These are phyloP conservation scores for Russula ochroleuca DNA, from an alignment of 768 basidiomycete genomes.

Conservation along the genomic window DNA sequence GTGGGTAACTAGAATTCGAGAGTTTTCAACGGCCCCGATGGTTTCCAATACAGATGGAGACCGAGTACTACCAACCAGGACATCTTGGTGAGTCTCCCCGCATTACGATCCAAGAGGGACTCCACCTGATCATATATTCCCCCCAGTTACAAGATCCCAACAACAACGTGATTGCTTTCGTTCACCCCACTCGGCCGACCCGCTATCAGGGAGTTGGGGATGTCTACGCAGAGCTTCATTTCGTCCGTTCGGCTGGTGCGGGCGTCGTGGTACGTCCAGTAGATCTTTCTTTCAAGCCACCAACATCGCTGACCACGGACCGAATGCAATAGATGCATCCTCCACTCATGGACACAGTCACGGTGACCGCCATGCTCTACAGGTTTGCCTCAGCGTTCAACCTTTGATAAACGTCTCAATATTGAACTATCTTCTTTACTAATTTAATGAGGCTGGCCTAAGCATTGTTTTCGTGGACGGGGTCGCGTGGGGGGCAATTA, in stretches of 20 bases:
- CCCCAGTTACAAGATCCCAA: conserved; percentile 66
- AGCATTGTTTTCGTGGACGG: conserved; percentile 21
- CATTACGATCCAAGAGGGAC: conserved; percentile 10
- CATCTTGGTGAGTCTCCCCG: conserved; percentile 44
- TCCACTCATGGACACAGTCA: conserved; percentile 86
- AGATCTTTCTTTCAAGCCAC: conserved; percentile 20
- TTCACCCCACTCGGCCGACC: conserved; percentile 70
- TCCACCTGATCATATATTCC: conserved; percentile 6
- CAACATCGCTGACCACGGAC: conserved; percentile 15
- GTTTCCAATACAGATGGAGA: conserved; percentile 75
- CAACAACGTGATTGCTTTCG: conserved; percentile 70
- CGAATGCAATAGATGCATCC: conserved; percentile 63
- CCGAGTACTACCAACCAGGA: conserved; percentile 49
- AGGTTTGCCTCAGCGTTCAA: conserved; percentile 61
- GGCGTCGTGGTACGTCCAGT: conserved; percentile 65
- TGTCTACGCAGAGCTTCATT: conserved; percentile 82
- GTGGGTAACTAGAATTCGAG: conserved; percentile 36
- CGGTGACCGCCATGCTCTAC: conserved; percentile 81
- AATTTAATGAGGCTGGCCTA: conserved; percentile 24
- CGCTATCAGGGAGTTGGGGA: conserved; percentile 80
- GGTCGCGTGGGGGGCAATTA: conserved; percentile 22
- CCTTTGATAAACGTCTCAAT: conserved; percentile 29
- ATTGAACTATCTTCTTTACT: conserved; percentile 20
- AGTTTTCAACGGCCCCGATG: conserved; percentile 79
- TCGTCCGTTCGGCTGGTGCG: conserved; percentile 70